Evolutionary conservation across 306 rosid genomes (phyloP).

Genomic region (Mucuna pruriens): DNA sequence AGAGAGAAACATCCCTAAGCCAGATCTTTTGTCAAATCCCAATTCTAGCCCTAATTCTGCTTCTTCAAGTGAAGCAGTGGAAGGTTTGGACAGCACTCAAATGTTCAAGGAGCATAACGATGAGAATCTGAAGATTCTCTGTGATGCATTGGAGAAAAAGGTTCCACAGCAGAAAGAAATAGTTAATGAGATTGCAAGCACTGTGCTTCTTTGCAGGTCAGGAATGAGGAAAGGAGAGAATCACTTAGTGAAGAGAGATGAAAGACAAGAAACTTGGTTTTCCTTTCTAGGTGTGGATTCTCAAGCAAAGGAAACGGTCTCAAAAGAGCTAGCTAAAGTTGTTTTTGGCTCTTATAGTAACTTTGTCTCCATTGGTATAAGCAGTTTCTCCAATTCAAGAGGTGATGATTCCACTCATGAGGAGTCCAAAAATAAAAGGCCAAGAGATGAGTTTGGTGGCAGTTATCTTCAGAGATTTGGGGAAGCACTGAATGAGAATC

Average conservation of each 20-base stretch:
- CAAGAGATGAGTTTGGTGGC: conserved; percentile 47
- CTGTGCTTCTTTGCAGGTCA: conserved; percentile 65
- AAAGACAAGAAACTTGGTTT: conserved; percentile 61
- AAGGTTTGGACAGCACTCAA: conserved; percentile 48
- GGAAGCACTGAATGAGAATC: conserved; percentile 70
- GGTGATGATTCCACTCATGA: neutral
- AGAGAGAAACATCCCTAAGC: conserved; percentile 43
- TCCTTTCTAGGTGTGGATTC: conserved; percentile 51
- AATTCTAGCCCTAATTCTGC: conserved; percentile 80
- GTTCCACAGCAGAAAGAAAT: conserved; percentile 51
- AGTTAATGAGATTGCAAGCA: conserved; percentile 48
- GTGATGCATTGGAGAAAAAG: conserved; percentile 55
- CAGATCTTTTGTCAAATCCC: conserved; percentile 71
- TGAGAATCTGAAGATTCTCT: conserved; percentile 54
- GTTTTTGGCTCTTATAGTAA: conserved; percentile 59
- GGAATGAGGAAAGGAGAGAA: conserved; percentile 37
- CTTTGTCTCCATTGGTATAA: conserved; percentile 47
- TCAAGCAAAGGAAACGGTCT: conserved; percentile 55
- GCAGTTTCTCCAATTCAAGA: conserved; percentile 40
- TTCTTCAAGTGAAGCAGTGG: conserved; percentile 69
- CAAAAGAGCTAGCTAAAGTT: conserved; percentile 66
- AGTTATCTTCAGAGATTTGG: conserved; percentile 60
- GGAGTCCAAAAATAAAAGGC: conserved; percentile 45
- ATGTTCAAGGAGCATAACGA: conserved; percentile 51
- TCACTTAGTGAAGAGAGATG: conserved; percentile 3